Base-by-base conservation (phyloP, 306 rosid species). In the Rubus idaeus region DNA sequence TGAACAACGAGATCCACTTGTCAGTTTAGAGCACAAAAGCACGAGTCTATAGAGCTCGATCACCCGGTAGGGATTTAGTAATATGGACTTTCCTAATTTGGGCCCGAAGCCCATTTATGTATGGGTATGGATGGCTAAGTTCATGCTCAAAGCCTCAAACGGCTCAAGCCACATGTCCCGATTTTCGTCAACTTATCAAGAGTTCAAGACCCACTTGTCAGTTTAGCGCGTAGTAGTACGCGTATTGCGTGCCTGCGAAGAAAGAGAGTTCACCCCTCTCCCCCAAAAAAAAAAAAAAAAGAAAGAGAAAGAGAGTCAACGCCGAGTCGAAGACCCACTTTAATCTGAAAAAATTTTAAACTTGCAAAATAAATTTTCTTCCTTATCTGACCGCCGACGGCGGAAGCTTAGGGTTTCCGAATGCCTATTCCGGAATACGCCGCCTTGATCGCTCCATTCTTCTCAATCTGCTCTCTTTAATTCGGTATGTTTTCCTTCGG, bases 321-420 rank as follows among this genome's bases (percentile, higher is more conserved):
- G 47, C 49, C 11, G 0, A 40, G 49, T 40, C 70, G 70, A 45
- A 39, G 49, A 23, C n/a, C 49, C 8, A 65, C 26, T 65, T 65
- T n/a, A 40, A 64, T 39, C 6, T 39, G 20, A 12, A 35, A 8
- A 35, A 39, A 39, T 37, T 39, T 0, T 17, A 40, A 17, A 6
- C 4, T 1, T 11, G 1, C 4, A 13, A 61, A 49, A 16, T 1
- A 16, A 39, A 39, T 40, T 39, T 3, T 17, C 35, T 39, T n/a
- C 45, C 70, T 39, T 64, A 39, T 40, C 49, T 64, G 13, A 64
- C 70, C 70, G 68, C 68, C 44, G 68, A 35, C 68, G 20, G 68
- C 68, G 70, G 23, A 64, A 65, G 23, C 13, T 10, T 65, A 65
- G 47, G 70, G 70, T 39, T 65, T 63, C 26, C 70, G 49, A 39